Percentiles rank a stretch among this genome's conserved stretches.
Conservation (phyloP, 257 asterid species). For the Plantago major region DNA sequence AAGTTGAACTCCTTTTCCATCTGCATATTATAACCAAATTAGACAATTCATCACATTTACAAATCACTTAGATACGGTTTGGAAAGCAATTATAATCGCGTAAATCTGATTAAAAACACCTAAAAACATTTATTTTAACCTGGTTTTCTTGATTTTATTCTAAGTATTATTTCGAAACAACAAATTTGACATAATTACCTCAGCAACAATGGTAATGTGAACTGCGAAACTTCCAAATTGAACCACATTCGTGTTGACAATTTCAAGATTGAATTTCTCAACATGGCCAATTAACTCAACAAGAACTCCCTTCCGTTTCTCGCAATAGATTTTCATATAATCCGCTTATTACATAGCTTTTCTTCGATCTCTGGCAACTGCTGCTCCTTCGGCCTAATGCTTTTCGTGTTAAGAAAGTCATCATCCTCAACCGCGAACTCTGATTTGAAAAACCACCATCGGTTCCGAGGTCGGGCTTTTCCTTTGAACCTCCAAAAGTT, state of each 20-base stretch:
- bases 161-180: too few species aligned
- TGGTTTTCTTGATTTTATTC: too few species aligned
- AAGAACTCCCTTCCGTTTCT: conserved; percentile 20
- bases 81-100: too few species aligned
- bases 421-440: conserved; percentile 6
- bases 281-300: conserved; percentile 17
- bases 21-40: too few species aligned
- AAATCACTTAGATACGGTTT: too few species aligned
- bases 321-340: conserved; percentile 22
- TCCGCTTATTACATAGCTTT: conserved; percentile 3
- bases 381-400: conserved; percentile 1
- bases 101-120: too few species aligned
- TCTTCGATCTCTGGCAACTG: conserved; percentile 28
- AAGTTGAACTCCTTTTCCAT: conserved; percentile 16
- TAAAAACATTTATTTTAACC: too few species aligned
- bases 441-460: conserved; percentile 10
- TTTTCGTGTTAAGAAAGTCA: background rate
- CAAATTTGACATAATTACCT: conserved; percentile 13
- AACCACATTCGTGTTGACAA: conserved; percentile 20
- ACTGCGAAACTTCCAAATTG: conserved; percentile 23
- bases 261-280: conserved; percentile 21
- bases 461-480: conserved; percentile 11
- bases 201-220: conserved; percentile 18
- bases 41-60: too few species aligned
- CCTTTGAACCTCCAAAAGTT: conserved; percentile 20